Percentiles rank a stretch among this genome's conserved stretches.
Evolutionary conservation across 306 rosid species (phyloP).

Genomic region (Argentina anserina): DNA sequence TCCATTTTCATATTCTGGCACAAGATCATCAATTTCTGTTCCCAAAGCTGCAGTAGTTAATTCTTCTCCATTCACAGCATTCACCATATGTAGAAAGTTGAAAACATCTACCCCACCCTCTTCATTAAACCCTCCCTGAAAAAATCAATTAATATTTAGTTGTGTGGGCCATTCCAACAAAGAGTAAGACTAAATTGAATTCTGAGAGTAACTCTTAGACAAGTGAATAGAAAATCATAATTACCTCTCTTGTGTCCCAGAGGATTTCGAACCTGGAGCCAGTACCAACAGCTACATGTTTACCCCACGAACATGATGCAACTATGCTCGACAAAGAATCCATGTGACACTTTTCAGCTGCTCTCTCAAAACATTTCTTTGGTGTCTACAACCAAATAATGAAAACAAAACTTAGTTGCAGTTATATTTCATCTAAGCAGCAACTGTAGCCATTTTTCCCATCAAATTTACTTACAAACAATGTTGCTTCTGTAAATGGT

Average conservation of each 20-base stretch:
- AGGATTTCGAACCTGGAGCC: constrained; percentile 84
- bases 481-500: constrained; percentile 93
- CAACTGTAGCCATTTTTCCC: not conserved
- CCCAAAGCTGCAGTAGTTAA: constrained; percentile 61
- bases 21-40: constrained; percentile 65
- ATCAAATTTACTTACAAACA: constrained; percentile 61
- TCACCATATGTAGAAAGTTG: constrained; percentile 67
- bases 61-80: constrained; percentile 48
- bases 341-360: constrained; percentile 80
- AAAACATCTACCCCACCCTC: constrained; percentile 66
- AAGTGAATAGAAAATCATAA: not conserved
- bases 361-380: constrained; percentile 79
- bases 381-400: constrained; percentile 64
- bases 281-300: constrained; percentile 85
- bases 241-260: constrained; percentile 75
- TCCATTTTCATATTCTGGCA: constrained; percentile 43
- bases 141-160: constrained; percentile 4
- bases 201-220: not conserved
- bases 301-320: constrained; percentile 98
- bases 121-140: constrained; percentile 52
- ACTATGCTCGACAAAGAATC: constrained; percentile 81
- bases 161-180: constrained; percentile 8
- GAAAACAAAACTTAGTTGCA: constrained; percentile 15
- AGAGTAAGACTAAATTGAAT: constrained; percentile 8
- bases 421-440: constrained; percentile 10